Conservation (phyloP, 225 moss, liverwort and hornwort genomes). For the Climacium dendroides region DNA sequence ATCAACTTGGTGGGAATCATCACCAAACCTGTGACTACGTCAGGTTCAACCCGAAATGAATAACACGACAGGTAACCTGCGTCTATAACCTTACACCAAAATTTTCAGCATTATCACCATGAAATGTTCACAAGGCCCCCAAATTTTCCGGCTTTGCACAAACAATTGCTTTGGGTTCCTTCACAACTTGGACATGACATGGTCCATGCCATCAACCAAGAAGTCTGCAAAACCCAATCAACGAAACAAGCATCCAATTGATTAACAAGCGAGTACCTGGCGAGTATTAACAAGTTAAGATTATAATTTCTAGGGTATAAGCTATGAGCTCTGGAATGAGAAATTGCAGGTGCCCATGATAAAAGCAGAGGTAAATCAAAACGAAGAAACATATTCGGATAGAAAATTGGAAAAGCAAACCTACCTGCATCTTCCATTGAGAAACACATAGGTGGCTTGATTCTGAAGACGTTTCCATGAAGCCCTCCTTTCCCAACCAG, state of each 20-base stretch:
- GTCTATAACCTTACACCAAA: background rate
- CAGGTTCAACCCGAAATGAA: background rate
- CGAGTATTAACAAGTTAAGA: background rate
- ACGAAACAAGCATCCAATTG: background rate
- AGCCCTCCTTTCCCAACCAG: slow-evolving; percentile 93
- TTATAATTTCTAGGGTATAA: background rate
- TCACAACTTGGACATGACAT: slow-evolving; percentile 54
- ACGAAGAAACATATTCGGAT: background rate
- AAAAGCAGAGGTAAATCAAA: background rate
- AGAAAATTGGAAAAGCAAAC: background rate
- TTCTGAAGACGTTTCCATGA: slow-evolving; percentile 88
- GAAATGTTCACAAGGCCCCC: background rate
- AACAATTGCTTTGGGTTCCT: background rate
- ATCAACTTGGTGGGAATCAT: background rate
- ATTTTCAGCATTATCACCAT: slow-evolving; percentile 9
- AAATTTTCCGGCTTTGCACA: background rate
- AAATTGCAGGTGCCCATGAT: background rate
- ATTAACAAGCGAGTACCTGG: background rate
- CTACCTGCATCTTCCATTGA: slow-evolving; percentile 38
- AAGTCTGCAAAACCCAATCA: slow-evolving; percentile 19
- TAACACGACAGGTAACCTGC: background rate
- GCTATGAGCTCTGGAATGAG: background rate
- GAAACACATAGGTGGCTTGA: slow-evolving; percentile 69
- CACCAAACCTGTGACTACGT: background rate
- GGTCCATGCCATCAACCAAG: slow-evolving; percentile 49